Evolutionary conservation across 495 filamentous ascomycete genomes (phyloP), one percentile per base, ranked within the genome.

Genomic region (Hamigera avellanea): DNA sequence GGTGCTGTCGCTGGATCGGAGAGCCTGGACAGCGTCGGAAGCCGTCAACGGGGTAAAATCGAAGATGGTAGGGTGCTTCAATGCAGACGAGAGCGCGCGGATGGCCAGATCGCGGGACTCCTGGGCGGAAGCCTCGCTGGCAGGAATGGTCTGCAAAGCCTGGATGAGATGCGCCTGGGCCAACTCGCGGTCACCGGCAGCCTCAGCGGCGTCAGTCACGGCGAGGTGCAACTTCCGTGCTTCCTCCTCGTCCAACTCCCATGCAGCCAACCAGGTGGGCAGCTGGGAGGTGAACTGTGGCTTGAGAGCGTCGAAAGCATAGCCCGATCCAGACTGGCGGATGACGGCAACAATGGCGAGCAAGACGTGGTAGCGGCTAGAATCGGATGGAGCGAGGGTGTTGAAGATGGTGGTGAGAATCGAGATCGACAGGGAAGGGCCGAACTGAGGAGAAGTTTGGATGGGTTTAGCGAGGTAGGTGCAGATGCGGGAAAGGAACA

Each of bases 401-500:
- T 99, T 99, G 81, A 95, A 99, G 59, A 99, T 73, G 39, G 87
- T 94, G 52, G 84, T 86, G 43, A 99, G 76, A 38, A 86, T 81
- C 41, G 80, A 81, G 46, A 95, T 80, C 36, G 85, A 79, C 39
- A 99, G 72, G 27, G 82, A 78, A 37, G 81, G 70, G 40, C 89
- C 87, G 56, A 93, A 86, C 48, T 73, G 62, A 23, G 86, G 81
- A 6, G 89, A 93, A 32, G 83, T 85, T 21, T 79, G 73, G 52
- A 95, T 78, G 40, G 91, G 91, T 52, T 78, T 78, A 39, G 77
- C 79, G 48, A 96, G 84, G 61, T 89, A 83, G 42, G 76, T 67
- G 69, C 91, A 95, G 47, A 99, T 75, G 46, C 68, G 70, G 32
- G 86, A 78, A 18, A 99, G 81, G 66, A 87, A 87, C 54, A 78